Base-by-base conservation (phyloP, 163 green algal species). In the Volvox carteri region DNA sequence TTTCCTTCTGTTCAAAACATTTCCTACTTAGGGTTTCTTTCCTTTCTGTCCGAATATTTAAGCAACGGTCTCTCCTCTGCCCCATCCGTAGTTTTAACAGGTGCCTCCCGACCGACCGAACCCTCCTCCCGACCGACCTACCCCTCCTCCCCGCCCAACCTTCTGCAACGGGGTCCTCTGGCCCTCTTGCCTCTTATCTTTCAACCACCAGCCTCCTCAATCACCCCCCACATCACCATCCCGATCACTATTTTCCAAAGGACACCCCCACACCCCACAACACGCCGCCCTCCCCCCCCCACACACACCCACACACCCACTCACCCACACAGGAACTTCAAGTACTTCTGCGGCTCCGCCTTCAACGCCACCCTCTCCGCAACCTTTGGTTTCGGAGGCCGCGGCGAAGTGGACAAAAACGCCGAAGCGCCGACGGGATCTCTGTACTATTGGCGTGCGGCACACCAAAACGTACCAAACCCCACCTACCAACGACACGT, bases 401-500 rank as follows among this genome's bases (percentile, higher is more conserved):
- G 93, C 42, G 86, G 44, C 21, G 30, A 79, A 28, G 37, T 48
- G 52, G 76, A 89, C 18, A 23, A 11, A 12, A 56, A 68, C 23
- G n/a, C 77, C n/a, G 70, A 84, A 19, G 90, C 92, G 0, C 48
- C 75, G 4, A 21, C 73, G n/a, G 86, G 90, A 30, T 41, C 46
- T n/a, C 88, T 84, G 18, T 97, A 95, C 88, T 97, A 86, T 78
- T 97, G 95, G 95, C 89, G 91, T 33, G 95, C 93, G 42, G 54
- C 90, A 14, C 48, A 70, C 0, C 93, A 97, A 94, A 73, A 84
- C 65, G 93, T 84, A 28, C 91, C 93, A 68, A 96, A 97, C 90
- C 73, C 88, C 54, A 60, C 90, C 33, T 95, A 96, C 86, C 94
- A 97, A 85, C 23, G 35, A 12, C 91, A 90, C 65, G 92, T 91